Evolutionary conservation across 495 filamentous ascomycete species (phyloP).

Genomic region (Glutinoglossum americanum): DNA sequence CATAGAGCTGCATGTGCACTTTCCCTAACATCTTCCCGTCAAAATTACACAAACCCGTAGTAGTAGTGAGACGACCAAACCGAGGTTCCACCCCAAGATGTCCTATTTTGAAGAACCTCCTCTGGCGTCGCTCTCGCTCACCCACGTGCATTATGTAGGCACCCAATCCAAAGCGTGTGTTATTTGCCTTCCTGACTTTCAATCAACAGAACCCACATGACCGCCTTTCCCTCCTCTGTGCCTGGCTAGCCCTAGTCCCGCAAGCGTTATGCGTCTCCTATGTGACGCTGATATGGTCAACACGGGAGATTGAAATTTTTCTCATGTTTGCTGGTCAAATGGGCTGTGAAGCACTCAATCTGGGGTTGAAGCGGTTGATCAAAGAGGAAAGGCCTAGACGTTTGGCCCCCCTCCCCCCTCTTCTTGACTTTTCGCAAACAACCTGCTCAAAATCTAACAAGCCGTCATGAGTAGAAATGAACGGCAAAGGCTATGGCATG

Average conservation of each 20-base stretch:
- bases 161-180: background rate
- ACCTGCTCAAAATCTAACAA: background rate
- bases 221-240: slow-evolving; percentile 63
- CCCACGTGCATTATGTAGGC: slow-evolving; percentile 86
- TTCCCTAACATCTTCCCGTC: background rate
- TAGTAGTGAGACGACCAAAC: background rate
- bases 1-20: background rate
- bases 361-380: slow-evolving; percentile 68
- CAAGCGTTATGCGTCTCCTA: slow-evolving; percentile 81
- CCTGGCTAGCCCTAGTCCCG: slow-evolving; percentile 81
- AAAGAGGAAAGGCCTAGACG: slow-evolving; percentile 73
- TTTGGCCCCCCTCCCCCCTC: too few species aligned
- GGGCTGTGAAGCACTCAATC: slow-evolving; percentile 85
- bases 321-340: slow-evolving; percentile 87
- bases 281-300: slow-evolving; percentile 69
- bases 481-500: slow-evolving; percentile 94
- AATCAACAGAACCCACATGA: slow-evolving; percentile 57
- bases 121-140: slow-evolving; percentile 75
- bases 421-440: background rate
- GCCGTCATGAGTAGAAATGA: slow-evolving; percentile 34
- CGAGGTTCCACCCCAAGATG: background rate
- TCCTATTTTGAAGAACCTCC: slow-evolving; percentile 26
- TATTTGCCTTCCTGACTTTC: background rate
- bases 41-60: background rate
- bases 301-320: slow-evolving; percentile 73